Evolutionary conservation across 805 yeast species (phyloP), one percentile per base, ranked within the genome.

Genomic region (Yamadazyma laniorum): DNA sequence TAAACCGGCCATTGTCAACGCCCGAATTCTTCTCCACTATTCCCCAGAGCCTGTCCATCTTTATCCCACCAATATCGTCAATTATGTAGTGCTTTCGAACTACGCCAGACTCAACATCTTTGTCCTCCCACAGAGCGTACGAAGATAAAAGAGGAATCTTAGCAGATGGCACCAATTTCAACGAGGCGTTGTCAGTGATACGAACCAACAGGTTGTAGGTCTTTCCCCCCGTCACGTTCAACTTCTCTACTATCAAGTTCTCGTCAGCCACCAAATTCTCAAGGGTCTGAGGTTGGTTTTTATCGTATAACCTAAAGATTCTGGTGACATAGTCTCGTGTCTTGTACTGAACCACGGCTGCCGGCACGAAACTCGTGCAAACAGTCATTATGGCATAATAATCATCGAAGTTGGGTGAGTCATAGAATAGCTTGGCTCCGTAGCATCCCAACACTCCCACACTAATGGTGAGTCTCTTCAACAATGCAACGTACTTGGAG

Each of bases 31-130:
- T 63, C 54, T 87, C 95, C 1, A 83, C 77, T n/a, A 85, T 75
- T 0, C 90, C 88, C 91, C 95, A 82, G 4, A 86, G 61, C 38
- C 95, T 65, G 51, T 86, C 93, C 95, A 86, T 86, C 47, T 78
- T 77, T 55, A 84, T 63, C 2, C 95, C 95, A 2, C 95, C 93
- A 30, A 83, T 66, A 47, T 85, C 82, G 51, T 86, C 95, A 12
- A 72, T 75, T 2, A 86, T 74, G 51, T 79, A 83, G 55, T 67
- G 79, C 13, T 61, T 56, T 33, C 74, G 63, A 7, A 59, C 55
- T 3, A 50, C 46, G 1, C 64, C 63, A 5, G 66, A 47, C 19
- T 58, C 61, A 5, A 58, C 53, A 31, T 69, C 72, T 11, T 49
- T 48, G 29, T 71, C 72, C 23, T 63, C 55, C 69, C 79, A 65